Percentiles rank a stretch among this genome's conserved stretches.
Conservation (phyloP, 2,329 filamentous ascomycete genomes). For the Sordariomycetes sp. region DNA sequence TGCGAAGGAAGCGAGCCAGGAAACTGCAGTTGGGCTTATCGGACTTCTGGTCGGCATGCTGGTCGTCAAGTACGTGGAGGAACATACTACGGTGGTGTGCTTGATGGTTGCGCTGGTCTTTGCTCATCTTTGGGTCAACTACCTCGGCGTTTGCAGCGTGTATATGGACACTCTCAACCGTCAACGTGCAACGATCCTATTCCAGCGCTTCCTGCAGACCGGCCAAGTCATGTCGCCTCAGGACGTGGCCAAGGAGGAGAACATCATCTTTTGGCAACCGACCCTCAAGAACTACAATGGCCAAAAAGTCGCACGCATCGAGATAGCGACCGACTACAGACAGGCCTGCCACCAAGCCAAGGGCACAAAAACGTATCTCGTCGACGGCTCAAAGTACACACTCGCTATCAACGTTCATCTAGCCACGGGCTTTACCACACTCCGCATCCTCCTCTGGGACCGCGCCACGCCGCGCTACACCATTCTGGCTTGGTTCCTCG, state of each 20-base stretch:
- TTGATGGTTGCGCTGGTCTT: slow-evolving; percentile 63
- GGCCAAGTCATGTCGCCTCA: slow-evolving; percentile 50
- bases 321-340: slow-evolving; percentile 30
- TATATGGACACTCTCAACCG: slow-evolving; percentile 78
- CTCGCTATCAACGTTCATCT: slow-evolving; percentile 14
- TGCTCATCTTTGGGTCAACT: slow-evolving; percentile 77
- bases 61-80: slow-evolving; percentile 67
- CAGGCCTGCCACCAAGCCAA: slow-evolving; percentile 12
- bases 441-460: slow-evolving; percentile 25
- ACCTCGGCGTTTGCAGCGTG: slow-evolving; percentile 74
- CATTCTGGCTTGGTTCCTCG: slow-evolving; percentile 25
- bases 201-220: slow-evolving; percentile 45
- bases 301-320: slow-evolving; percentile 23
- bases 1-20: slow-evolving; percentile 90
- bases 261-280: slow-evolving; percentile 43
- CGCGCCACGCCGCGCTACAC: slow-evolving; percentile 17
- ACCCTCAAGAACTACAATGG: slow-evolving; percentile 17
- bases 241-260: slow-evolving; percentile 56
- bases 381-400: slow-evolving; percentile 18
- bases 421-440: slow-evolving; percentile 8
- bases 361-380: slow-evolving; percentile 5
- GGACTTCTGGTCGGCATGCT: slow-evolving; percentile 80
- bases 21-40: slow-evolving; percentile 81
- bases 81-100: slow-evolving; percentile 62
- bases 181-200: slow-evolving; percentile 74